Conservation (phyloP, 257 asterid genomes). For the Paulownia fortunei region DNA sequence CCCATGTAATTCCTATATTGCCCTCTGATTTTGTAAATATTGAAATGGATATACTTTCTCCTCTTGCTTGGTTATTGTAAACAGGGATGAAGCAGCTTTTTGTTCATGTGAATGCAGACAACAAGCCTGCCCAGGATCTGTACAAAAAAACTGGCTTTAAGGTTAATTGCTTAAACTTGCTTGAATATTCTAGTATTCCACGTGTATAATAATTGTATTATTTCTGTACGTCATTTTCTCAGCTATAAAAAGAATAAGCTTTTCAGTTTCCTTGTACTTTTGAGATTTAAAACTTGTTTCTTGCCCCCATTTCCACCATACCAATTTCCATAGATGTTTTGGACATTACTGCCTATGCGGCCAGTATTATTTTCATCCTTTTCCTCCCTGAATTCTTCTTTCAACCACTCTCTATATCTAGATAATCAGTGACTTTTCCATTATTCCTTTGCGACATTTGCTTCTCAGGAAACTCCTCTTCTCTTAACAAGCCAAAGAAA, state of each 20-base stretch:
- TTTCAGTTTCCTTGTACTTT: background rate
- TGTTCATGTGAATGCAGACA: slow-evolving; percentile 86
- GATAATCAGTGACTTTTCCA: background rate
- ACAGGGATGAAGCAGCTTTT: slow-evolving; percentile 77
- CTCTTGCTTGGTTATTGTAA: slow-evolving; percentile 36
- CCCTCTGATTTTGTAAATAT: background rate
- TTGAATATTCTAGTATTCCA: background rate
- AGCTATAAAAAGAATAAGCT: background rate
- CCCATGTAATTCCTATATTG: slow-evolving; percentile 13
- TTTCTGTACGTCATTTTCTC: background rate
- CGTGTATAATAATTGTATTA: background rate
- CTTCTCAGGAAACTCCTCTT: background rate
- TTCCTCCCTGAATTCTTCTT: background rate
- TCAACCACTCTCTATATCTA: background rate
- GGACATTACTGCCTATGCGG: background rate
- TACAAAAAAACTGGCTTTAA: slow-evolving; percentile 78
- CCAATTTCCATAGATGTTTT: background rate
- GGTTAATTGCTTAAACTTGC: slow-evolving; percentile 45
- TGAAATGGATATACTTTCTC: background rate
- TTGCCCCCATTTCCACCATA: slow-evolving; percentile 7
- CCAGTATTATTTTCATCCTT: background rate
- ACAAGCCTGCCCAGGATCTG: slow-evolving; percentile 77
- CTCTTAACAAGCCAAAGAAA: background rate
- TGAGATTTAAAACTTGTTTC: slow-evolving; percentile 12
- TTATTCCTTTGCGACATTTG: background rate